These are phyloP conservation scores for Phytopythium vexans DNA, from an alignment of 352 stramenopile species.

Conservation along the genomic window DNA sequence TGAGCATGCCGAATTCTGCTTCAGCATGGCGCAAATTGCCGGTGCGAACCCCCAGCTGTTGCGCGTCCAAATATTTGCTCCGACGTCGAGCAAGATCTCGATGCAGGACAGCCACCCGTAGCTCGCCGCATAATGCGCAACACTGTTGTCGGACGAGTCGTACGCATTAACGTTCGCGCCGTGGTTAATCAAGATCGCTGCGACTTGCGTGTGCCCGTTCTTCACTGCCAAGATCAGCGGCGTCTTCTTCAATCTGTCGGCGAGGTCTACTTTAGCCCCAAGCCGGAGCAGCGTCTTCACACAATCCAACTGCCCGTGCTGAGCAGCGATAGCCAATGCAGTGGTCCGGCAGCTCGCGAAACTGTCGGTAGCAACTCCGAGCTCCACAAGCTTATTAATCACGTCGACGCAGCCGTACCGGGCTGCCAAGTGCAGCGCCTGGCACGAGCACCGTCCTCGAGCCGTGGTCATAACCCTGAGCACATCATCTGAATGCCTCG, in stretches of 20 bases:
- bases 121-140: conserved; percentile 68
- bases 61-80: conserved; percentile 56
- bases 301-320: conserved; percentile 51
- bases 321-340: conserved; percentile 57
- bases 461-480: conserved; percentile 20
- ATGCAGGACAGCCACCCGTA: conserved; percentile 72
- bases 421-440: conserved; percentile 57
- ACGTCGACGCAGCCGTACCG: conserved; percentile 30
- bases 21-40: conserved; percentile 59
- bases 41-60: conserved; percentile 76
- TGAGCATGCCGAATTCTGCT: conserved; percentile 44
- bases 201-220: conserved; percentile 58
- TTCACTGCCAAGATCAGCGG: conserved; percentile 71
- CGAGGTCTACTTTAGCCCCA: conserved; percentile 47
- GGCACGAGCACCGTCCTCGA: conserved; percentile 16
- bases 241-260: conserved; percentile 77
- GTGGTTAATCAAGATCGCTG: conserved; percentile 51
- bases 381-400: conserved; percentile 33
- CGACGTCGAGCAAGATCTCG: conserved; percentile 39
- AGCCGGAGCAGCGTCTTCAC: conserved; percentile 46
- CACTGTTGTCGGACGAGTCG: conserved; percentile 73
- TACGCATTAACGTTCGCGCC: conserved; percentile 71
- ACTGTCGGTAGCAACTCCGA: conserved; percentile 37
- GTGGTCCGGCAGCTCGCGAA: conserved; percentile 11
- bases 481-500: too few relatives aligned